phyloP scores from a whole-genome alignment of 2,329 filamentous ascomycete genomes.

The Magnaporthiopsis incrustans region DNA sequence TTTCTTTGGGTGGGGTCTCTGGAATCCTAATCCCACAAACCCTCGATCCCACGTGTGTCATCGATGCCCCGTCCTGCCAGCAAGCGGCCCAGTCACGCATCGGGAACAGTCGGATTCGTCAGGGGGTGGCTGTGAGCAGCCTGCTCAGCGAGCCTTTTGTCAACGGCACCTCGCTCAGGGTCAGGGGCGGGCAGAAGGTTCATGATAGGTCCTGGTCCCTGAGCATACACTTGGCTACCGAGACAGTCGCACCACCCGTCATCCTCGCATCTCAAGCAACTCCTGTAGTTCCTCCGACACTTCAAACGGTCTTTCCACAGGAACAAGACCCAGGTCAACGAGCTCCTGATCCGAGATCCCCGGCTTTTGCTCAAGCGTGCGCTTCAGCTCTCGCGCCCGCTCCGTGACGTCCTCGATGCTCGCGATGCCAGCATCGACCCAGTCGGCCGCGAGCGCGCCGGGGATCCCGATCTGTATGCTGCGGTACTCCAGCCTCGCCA shows the following conservation, averaged over 20 bases:
- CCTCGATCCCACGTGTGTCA: too few species aligned
- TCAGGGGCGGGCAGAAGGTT: background rate
- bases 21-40: too few species aligned
- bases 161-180: background rate
- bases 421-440: slow-evolving; percentile 43
- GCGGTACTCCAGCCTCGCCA: slow-evolving; percentile 38
- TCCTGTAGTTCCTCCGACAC: slow-evolving; percentile 28
- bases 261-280: slow-evolving; percentile 41
- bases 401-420: slow-evolving; percentile 52
- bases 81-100: too few species aligned
- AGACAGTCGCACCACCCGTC: slow-evolving; percentile 49
- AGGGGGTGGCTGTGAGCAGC: too few species aligned
- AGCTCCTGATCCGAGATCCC: slow-evolving; percentile 27
- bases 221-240: background rate
- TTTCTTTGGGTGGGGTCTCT: too few species aligned
- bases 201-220: background rate
- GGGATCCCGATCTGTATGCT: slow-evolving; percentile 57
- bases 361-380: slow-evolving; percentile 31
- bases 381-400: slow-evolving; percentile 38
- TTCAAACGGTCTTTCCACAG: slow-evolving; percentile 33
- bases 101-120: too few species aligned
- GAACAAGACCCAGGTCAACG: slow-evolving; percentile 29
- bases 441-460: slow-evolving; percentile 32
- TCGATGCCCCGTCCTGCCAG: too few species aligned
- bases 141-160: background rate